Evolutionary conservation across 305 asterid genomes (phyloP).

Genomic region (Ilex paraguariensis): DNA sequence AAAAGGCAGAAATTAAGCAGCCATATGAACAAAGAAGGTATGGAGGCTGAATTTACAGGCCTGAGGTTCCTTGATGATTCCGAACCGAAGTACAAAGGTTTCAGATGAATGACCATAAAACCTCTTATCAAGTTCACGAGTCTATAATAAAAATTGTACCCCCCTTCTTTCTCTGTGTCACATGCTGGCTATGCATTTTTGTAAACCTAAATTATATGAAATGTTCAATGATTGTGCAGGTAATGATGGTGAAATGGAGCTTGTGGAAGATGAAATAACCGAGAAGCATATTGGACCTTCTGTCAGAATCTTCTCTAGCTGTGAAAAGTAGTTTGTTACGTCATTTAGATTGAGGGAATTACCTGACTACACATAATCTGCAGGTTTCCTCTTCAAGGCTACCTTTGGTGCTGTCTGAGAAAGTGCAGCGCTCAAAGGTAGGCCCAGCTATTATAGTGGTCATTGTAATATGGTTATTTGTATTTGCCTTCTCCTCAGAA

Average conservation of each 20-base stretch:
- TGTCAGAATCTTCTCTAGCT: constrained; percentile 41
- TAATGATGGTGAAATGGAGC: constrained; percentile 30
- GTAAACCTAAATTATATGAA: neutral
- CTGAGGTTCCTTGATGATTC: neutral
- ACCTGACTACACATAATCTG: constrained; percentile 19
- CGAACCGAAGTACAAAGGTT: neutral
- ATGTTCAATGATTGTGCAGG: constrained; percentile 30
- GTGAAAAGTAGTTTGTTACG: constrained; percentile 4
- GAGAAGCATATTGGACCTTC: constrained; percentile 44
- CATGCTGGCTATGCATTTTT: neutral
- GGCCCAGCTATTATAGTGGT: constrained; percentile 12
- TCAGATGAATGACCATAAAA: constrained; percentile 13
- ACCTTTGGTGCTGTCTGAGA: constrained; percentile 74
- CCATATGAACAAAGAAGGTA: constrained; percentile 32
- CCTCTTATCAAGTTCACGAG: neutral
- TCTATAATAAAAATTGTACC: neutral
- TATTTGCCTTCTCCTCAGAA: constrained; percentile 9
- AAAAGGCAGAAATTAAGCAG: constrained; percentile 20
- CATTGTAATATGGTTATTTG: constrained; percentile 10
- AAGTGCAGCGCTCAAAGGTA: constrained; percentile 82
- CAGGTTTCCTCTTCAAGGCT: constrained; percentile 66
- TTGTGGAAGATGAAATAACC: constrained; percentile 38
- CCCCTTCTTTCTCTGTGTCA: neutral
- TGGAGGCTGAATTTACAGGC: constrained; percentile 13
- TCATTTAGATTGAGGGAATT: constrained; percentile 13